phyloP scores from a whole-genome alignment of 345 rosid genomes.

The Lumnitzera racemosa region DNA sequence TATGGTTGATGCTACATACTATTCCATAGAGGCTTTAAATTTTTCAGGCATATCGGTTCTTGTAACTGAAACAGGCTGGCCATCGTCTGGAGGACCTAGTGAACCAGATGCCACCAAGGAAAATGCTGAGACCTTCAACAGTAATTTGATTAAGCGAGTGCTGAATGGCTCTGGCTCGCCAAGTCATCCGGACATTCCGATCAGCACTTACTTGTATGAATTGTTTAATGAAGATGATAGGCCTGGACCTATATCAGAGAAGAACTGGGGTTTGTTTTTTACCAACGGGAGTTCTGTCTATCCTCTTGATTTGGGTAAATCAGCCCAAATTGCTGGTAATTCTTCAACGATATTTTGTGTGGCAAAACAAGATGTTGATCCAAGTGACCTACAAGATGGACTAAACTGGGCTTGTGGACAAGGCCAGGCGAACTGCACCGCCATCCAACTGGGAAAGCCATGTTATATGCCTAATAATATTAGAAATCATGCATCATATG shows the following conservation, averaged over 20 bases:
- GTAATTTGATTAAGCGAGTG: constrained; percentile 24
- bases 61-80: constrained; percentile 44
- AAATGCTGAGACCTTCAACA: constrained; percentile 28
- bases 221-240: constrained; percentile 36
- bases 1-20: constrained; percentile 37
- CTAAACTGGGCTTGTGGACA: constrained; percentile 33
- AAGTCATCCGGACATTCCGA: constrained; percentile 19
- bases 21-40: constrained; percentile 27
- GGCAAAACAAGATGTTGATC: constrained; percentile 21
- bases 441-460: constrained; percentile 22
- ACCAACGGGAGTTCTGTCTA: constrained; percentile 28
- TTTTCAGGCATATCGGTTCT: constrained; percentile 22
- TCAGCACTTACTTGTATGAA: constrained; percentile 30
- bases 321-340: constrained; percentile 14
- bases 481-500: constrained; percentile 40
- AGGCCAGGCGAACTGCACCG: constrained; percentile 27
- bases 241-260: constrained; percentile 27
- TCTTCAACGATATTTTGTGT: constrained; percentile 21
- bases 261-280: constrained; percentile 29
- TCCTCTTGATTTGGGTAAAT: constrained; percentile 14
- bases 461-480: constrained; percentile 16
- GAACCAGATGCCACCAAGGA: constrained; percentile 32
- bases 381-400: constrained; percentile 21
- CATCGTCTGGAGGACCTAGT: constrained; percentile 23
- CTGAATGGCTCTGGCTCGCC: constrained; percentile 29